Percentiles rank a stretch among this genome's conserved stretches.
These are phyloP conservation scores for Trichophyton schoenleinii DNA, from an alignment of 2,329 filamentous ascomycete genomes.

Conservation along the genomic window DNA sequence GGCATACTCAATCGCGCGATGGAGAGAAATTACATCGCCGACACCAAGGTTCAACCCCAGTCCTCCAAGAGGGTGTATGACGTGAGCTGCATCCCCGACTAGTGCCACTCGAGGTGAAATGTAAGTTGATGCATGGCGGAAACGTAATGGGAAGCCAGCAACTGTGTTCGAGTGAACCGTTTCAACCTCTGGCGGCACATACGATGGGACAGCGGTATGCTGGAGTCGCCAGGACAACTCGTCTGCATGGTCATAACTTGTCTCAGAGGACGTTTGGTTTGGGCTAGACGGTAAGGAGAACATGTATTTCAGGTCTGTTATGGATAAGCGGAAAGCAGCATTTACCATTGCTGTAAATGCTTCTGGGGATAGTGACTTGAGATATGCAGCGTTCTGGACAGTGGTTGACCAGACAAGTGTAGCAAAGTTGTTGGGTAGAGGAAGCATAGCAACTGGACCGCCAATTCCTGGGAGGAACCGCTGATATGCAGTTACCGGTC, in stretches of 20 bases:
- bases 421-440: conserved; percentile 68
- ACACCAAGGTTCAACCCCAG: conserved; percentile 92
- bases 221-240: conserved; percentile 74
- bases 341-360: conserved; percentile 86
- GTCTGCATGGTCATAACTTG: conserved; percentile 42
- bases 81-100: conserved; percentile 89
- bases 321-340: conserved; percentile 72
- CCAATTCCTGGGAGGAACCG: conserved; percentile 70
- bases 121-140: conserved; percentile 91
- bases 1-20: conserved; percentile 60
- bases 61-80: conserved; percentile 83
- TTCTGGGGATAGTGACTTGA: conserved; percentile 59
- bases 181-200: conserved; percentile 53
- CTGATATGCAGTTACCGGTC: conserved; percentile 72
- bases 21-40: conserved; percentile 71
- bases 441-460: conserved; percentile 82
- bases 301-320: conserved; percentile 72
- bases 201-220: conserved; percentile 48
- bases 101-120: conserved; percentile 80
- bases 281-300: conserved; percentile 43
- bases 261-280: conserved; percentile 17
- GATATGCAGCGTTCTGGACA: conserved; percentile 59
- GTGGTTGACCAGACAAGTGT: conserved; percentile 94
- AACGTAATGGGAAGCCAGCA: conserved; percentile 79
- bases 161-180: conserved; percentile 66